phyloP scores from a whole-genome alignment of 1,284 basidiomycete species.

The Filobasidium uniguttulatum region DNA sequence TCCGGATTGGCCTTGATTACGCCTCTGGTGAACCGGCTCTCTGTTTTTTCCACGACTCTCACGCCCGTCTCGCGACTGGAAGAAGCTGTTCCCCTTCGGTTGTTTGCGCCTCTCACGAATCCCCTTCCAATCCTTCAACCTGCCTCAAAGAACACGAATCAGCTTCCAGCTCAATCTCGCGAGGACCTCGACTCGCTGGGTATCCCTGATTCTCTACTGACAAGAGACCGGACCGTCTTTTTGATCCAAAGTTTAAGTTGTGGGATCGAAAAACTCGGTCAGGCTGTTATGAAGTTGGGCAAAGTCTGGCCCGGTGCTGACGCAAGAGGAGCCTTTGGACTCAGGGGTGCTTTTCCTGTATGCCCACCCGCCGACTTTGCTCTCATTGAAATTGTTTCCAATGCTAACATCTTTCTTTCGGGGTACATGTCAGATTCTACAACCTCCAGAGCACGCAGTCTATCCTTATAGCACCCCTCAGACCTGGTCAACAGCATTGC shows the following conservation, averaged over 20 bases:
- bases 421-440: slow-evolving; percentile 24
- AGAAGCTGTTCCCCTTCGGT: slow-evolving; percentile 22
- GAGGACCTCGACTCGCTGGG: slow-evolving; percentile 10
- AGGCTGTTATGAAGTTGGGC: slow-evolving; percentile 31
- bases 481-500: slow-evolving; percentile 48
- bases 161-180: neutral
- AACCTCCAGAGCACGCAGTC: slow-evolving; percentile 28
- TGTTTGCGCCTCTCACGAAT: slow-evolving; percentile 43
- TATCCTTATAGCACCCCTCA: slow-evolving; percentile 42
- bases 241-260: slow-evolving; percentile 26
- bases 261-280: slow-evolving; percentile 29
- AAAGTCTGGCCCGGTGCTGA: slow-evolving; percentile 29
- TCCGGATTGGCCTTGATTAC: slow-evolving; percentile 28
- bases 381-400: neutral
- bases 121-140: slow-evolving; percentile 42
- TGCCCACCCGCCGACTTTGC: slow-evolving; percentile 19
- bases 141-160: neutral
- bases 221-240: slow-evolving; percentile 17
- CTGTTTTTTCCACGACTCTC: slow-evolving; percentile 28
- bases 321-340: slow-evolving; percentile 31
- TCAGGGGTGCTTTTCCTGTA: slow-evolving; percentile 48
- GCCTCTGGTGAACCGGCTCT: slow-evolving; percentile 22
- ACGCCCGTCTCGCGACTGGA: slow-evolving; percentile 33
- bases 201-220: slow-evolving; percentile 18
- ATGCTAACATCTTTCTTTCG: too few species aligned